Conservation (phyloP, 495 filamentous ascomycete genomes). For the Neurospora sp. region DNA sequence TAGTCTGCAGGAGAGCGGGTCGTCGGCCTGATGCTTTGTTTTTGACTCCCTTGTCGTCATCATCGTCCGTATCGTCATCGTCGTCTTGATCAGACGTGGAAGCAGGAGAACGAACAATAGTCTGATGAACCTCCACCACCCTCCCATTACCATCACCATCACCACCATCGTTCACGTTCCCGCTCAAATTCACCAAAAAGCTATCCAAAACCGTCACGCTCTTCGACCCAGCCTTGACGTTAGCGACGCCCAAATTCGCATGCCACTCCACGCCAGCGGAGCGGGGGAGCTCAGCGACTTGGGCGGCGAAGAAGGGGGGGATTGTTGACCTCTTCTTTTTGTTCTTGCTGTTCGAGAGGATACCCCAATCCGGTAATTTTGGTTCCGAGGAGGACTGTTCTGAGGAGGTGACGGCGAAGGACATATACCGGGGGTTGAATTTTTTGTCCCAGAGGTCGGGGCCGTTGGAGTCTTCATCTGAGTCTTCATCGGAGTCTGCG, state of each 20-base stretch:
- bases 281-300: constrained; percentile 35
- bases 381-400: constrained; percentile 1
- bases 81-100: background rate
- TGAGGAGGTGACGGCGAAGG: constrained; percentile 10
- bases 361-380: constrained; percentile 26
- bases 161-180: background rate
- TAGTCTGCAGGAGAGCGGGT: constrained; percentile 12
- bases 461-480: constrained; percentile 28
- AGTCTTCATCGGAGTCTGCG: constrained; percentile 12
- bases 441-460: constrained; percentile 67
- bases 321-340: constrained; percentile 6
- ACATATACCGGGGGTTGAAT: constrained; percentile 37
- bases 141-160: no score
- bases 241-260: constrained; percentile 17
- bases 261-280: constrained; percentile 26
- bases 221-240: background rate
- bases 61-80: background rate
- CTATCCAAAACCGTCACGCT: background rate
- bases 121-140: constrained; percentile 2
- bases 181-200: background rate
- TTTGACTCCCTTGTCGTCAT: background rate
- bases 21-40: background rate
- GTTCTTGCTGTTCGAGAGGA: constrained; percentile 15
- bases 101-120: constrained; percentile 1
- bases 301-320: constrained; percentile 61